Base-by-base conservation (phyloP, 768 basidiomycete genomes). In the Lenzites betulinus region DNA sequence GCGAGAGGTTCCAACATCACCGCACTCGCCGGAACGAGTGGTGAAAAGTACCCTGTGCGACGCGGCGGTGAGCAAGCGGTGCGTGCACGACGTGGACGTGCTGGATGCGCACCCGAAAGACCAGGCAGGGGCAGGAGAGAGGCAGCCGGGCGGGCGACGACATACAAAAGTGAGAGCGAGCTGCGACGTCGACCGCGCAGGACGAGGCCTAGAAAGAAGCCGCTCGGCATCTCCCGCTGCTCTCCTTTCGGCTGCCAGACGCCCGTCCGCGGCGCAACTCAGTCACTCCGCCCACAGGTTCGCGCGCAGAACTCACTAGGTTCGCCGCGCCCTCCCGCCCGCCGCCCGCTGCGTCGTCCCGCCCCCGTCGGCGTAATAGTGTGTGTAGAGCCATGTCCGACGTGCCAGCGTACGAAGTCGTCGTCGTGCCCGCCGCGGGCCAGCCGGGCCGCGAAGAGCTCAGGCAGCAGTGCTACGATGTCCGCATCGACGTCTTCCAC, bases 1-100 rank as follows among this genome's bases (percentile, higher is more conserved):
- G 81, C 79, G 65, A 88, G 74, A 68, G 84, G 83, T 78, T 88
- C 85, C 67, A 87, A 78, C 86, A 87, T 88, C 77, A 74, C 75
- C 74, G 72, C 64, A 70, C 68, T 66, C 69, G 64, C 66, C 51
- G 50, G 52, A 51, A 69, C 68, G 66, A 65, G 64, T 62, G 60
- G 54, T 54, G 58, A 53, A 59, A 53, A 44, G 49, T 51, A 56
- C 57, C 58, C 62, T 63, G 48, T 30, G 38, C 26, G 13, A 13
- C 12, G 7, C 23, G 22, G 33, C 30, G 16, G 53, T 55, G 42
- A 55, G 58, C 48, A 42, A 22, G 23, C 33, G 25, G n/a, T 16
- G 13, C 2, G 15, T 9, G 11, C 20, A 20, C 22, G 7, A 43
- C 22, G 16, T 23, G 38, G 47, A 9, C 51, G 3, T 25, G 56